A percentile compares a stretch with the other conserved stretches of the same genome.
Conservation (phyloP, 352 stramenopile genomes). For the Globisporangium cylindrosporum region DNA sequence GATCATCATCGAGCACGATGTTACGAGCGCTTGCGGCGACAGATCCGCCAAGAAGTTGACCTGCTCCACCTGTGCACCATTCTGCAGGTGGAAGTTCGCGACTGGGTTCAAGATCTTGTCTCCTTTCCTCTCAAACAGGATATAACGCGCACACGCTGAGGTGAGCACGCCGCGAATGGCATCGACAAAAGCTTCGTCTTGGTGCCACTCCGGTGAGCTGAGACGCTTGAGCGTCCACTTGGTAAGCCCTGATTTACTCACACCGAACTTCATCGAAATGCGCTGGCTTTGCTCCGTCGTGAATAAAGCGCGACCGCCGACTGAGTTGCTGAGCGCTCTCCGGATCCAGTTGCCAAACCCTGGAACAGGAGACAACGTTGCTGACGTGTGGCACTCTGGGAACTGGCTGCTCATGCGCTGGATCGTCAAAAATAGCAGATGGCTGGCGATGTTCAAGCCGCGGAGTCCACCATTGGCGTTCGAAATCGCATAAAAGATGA, state of each 20-base stretch:
- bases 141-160: conserved; percentile 64
- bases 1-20: conserved; percentile 77
- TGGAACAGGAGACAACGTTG: conserved; percentile 77
- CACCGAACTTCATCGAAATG: conserved; percentile 57
- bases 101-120: conserved; percentile 83
- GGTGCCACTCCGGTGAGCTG: conserved; percentile 42
- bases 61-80: conserved; percentile 82
- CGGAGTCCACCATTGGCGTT: conserved; percentile 78
- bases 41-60: conserved; percentile 80
- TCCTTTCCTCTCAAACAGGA: conserved; percentile 73
- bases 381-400: conserved; percentile 57
- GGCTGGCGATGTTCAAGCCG: conserved; percentile 77
- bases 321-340: conserved; percentile 27
- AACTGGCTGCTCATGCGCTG: conserved; percentile 68
- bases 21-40: conserved; percentile 39
- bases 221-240: conserved; percentile 76
- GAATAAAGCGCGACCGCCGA: conserved; percentile 41
- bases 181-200: conserved; percentile 42
- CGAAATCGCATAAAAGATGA: conserved; percentile 87
- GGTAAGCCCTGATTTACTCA: conserved; percentile 44
- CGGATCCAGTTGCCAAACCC: conserved; percentile 75
- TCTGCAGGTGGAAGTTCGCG: conserved; percentile 85
- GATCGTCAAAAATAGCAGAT: conserved; percentile 83
- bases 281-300: conserved; percentile 42
- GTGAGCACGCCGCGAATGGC: conserved; percentile 51